phyloP scores from a whole-genome alignment of 192 early-diverging fungal species.

The Chytriomyces confervae region DNA sequence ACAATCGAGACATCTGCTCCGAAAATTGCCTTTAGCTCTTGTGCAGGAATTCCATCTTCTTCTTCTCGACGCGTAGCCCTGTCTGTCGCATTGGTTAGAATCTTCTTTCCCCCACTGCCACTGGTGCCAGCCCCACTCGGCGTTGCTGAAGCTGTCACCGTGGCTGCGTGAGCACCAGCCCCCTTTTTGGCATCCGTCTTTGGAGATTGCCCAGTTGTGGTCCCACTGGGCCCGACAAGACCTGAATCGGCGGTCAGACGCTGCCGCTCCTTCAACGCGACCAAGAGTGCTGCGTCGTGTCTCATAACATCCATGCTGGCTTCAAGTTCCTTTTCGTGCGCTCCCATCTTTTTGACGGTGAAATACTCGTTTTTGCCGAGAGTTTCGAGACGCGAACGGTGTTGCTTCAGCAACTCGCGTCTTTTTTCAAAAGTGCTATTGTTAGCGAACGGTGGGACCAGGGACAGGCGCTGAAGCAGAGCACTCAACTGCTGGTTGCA shows the following conservation, averaged over 20 bases:
- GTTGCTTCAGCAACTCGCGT: constrained; percentile 28
- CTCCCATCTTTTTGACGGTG: constrained; percentile 23
- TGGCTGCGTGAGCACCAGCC: too few relatives aligned
- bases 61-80: background rate
- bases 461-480: background rate
- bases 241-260: background rate
- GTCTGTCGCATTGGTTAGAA: background rate
- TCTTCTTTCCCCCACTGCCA: background rate
- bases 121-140: background rate
- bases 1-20: background rate
- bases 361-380: constrained; percentile 28
- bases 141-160: too few relatives aligned
- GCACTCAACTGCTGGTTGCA: constrained; percentile 21
- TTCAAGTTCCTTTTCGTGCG: constrained; percentile 20
- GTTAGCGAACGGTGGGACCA: background rate
- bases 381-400: constrained; percentile 10
- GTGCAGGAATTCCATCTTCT: background rate
- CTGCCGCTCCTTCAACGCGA: background rate
- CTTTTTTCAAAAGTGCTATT: background rate
- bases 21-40: background rate
- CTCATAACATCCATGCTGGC: background rate
- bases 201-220: too few relatives aligned
- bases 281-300: background rate
- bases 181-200: too few relatives aligned
- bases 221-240: too few relatives aligned